Base-by-base conservation (phyloP, 306 rosid species). In the Fragaria nilgerrensis region DNA sequence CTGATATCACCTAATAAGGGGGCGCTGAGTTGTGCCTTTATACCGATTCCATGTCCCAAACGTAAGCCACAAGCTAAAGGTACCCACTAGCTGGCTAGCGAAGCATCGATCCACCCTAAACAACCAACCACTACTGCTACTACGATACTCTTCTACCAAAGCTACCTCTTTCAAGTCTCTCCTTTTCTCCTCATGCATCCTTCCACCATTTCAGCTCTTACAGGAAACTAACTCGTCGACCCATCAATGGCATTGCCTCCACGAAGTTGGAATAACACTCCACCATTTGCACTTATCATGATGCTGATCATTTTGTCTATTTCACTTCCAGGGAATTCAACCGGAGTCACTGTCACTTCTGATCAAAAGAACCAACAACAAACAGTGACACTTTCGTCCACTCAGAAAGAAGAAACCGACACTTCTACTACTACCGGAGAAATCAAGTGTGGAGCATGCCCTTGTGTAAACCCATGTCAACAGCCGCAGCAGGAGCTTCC, bases 381-480 rank as follows among this genome's bases (percentile, higher is more conserved):
- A 23, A 17, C 13, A 16, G 23, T 1, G 22, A 64, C 43, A 34
- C 44, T 64, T 32, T 58, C 63, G 53, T 23, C 47, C 2, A 22
- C 77, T 56, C 45, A 15, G 4, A 41, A 73, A 34, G 5, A 71
- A 16, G 27, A 45, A 55, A 63, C 48, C 25, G 12, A 65, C 47
- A 65, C 47, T 63, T 39, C 83, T 56, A 52, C 81, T 0, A 29
- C 20, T 32, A 62, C 68, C 14, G 68, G 43, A 29, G 90, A 83
- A 63, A 81, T 95, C 32, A 95, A 90, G 68, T 95, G 98, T 75
- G 97, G 93, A 69, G 68, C 95, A 37, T 92, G 96, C 81, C 95
- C 93, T 81, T 94, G 97, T 75, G 80, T 76, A 17, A 78, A 80
- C 66, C 85, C 95, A 10, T 95, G 97, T 29, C 70, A 36, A 17